phyloP scores from a whole-genome alignment of 2,329 filamentous ascomycete species.

The Ceratocystis eucalypticola region DNA sequence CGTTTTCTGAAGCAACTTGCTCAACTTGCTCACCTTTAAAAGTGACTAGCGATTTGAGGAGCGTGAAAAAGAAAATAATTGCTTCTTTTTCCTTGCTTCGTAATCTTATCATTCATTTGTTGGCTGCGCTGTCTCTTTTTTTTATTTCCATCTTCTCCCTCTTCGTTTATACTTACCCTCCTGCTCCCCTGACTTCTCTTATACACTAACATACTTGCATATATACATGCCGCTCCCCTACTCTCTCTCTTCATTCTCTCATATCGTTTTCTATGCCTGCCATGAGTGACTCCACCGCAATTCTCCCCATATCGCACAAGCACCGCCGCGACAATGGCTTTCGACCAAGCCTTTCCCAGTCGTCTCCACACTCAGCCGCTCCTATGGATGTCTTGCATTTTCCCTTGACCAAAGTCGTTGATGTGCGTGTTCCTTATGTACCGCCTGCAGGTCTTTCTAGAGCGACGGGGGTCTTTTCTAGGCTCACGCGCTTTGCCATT shows the following conservation, averaged over 20 bases:
- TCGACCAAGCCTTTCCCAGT: not conserved
- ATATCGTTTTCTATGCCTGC: not conserved
- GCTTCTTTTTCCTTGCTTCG: not conserved
- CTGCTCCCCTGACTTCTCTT: not conserved
- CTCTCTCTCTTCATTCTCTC: not conserved
- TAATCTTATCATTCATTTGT: not conserved
- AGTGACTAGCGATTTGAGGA: not conserved
- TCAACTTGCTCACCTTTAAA: constrained; percentile 5
- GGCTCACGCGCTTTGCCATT: not conserved
- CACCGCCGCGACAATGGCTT: not conserved
- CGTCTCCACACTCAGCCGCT: not conserved
- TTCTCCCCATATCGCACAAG: constrained; percentile 3
- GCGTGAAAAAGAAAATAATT: not conserved
- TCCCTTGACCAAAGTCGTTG: constrained; percentile 4
- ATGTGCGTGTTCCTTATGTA: constrained; percentile 13
- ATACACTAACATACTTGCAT: too few relatives aligned
- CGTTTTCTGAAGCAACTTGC: constrained; percentile 6
- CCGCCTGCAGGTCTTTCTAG: not conserved
- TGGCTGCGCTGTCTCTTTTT: not conserved
- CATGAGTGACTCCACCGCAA: not conserved
- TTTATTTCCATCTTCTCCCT: not conserved
- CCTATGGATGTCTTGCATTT: not conserved
- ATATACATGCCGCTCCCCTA: not conserved
- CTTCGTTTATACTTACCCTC: not conserved
- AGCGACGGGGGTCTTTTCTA: not conserved